Conservation (phyloP, 2,329 filamentous ascomycete species). For the Ambrosiella xylebori region DNA sequence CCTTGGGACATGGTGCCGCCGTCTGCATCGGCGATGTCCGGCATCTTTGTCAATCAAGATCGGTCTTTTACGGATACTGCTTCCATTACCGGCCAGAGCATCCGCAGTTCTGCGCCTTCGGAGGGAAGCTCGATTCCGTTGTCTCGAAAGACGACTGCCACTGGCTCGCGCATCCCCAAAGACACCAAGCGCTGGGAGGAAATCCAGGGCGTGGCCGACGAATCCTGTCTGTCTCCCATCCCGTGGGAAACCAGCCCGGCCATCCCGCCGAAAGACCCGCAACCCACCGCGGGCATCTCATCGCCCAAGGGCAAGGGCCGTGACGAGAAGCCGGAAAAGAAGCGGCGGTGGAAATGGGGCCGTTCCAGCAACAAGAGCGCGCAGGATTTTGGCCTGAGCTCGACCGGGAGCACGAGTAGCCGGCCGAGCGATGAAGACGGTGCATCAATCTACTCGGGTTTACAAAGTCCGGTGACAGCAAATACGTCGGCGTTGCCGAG, state of each 20-base stretch:
- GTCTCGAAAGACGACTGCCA: constrained; percentile 1
- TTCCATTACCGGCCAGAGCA: constrained; percentile 3
- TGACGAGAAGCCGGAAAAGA: constrained; percentile 2
- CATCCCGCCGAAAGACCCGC: background rate
- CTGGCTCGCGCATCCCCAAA: background rate
- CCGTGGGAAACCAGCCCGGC: constrained; percentile 5
- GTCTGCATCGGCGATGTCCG: background rate
- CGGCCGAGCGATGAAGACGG: constrained; percentile 1
- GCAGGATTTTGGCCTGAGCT: constrained; percentile 4
- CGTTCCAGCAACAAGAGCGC: constrained; percentile 2
- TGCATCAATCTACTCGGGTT: constrained; percentile 1
- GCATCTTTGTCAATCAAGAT: background rate
- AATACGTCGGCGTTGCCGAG: background rate
- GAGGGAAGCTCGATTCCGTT: background rate
- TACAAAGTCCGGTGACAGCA: background rate
- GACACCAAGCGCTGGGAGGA: constrained; percentile 7
- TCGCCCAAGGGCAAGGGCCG: background rate
- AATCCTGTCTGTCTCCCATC: constrained; percentile 1
- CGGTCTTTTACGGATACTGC: constrained; percentile 1
- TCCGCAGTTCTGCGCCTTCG: background rate
- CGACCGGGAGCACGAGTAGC: background rate
- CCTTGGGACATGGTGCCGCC: constrained; percentile 5
- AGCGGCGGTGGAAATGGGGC: constrained; percentile 11
- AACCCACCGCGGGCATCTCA: background rate
- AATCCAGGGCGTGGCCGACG: constrained; percentile 5